Conservation (phyloP, 352 stramenopile genomes). For the Globisporangium lucens region DNA sequence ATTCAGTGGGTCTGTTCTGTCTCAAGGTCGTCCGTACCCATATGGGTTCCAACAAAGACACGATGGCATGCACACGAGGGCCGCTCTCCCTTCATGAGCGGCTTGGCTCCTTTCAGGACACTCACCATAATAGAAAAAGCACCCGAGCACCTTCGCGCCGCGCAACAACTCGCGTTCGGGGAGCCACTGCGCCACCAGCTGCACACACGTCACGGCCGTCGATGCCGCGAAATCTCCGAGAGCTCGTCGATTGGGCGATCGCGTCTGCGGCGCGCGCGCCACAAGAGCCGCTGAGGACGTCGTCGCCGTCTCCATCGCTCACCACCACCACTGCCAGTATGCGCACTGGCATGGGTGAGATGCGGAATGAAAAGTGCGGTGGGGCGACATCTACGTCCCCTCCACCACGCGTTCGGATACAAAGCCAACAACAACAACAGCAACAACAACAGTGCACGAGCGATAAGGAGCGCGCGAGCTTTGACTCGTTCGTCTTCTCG, state of each 20-base stretch:
- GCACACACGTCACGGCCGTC: conserved; percentile 21
- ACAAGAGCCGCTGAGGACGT: conserved; percentile 30
- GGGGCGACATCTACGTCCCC: background rate
- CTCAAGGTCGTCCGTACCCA: background rate
- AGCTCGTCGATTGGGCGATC: conserved; percentile 34
- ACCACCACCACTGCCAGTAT: background rate
- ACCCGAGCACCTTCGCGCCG: conserved; percentile 29
- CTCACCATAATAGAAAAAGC: conserved; percentile 54
- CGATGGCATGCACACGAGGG: background rate
- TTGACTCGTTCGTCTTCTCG: conserved; percentile 47
- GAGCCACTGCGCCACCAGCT: conserved; percentile 30
- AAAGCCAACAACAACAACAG: background rate
- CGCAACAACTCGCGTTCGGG: conserved; percentile 28
- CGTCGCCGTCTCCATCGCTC: conserved; percentile 15
- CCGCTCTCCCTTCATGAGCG: background rate
- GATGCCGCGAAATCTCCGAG: conserved; percentile 50
- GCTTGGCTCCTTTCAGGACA: background rate
- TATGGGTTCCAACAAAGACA: conserved; percentile 13
- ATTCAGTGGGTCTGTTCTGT: conserved; percentile 8
- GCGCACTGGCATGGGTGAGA: background rate
- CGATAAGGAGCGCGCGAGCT: conserved; percentile 34
- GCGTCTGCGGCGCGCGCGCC: conserved; percentile 18
- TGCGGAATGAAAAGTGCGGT: background rate
- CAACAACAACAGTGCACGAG: background rate
- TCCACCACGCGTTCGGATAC: background rate